Conservation (phyloP, 2,329 filamentous ascomycete genomes). For the Ophiosphaerella korrae region DNA sequence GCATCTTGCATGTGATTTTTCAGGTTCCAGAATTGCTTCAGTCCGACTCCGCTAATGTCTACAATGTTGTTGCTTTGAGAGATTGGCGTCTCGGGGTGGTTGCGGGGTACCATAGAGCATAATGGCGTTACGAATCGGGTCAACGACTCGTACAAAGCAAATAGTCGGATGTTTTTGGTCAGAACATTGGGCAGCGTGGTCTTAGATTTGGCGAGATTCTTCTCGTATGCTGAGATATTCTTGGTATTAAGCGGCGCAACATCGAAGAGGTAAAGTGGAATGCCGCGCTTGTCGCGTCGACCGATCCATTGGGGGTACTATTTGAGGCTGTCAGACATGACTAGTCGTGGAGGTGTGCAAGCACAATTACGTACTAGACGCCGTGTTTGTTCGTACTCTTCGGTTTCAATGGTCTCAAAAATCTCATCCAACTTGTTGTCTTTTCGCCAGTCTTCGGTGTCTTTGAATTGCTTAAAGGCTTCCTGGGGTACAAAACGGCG, state of each 20-base stretch:
- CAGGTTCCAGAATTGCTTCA: constrained; percentile 96
- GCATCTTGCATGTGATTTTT: constrained; percentile 94
- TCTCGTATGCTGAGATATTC: constrained; percentile 79
- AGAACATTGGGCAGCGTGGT: constrained; percentile 67
- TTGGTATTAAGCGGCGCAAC: constrained; percentile 83
- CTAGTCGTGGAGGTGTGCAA: not conserved
- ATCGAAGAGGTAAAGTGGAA: constrained; percentile 90
- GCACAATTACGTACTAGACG: constrained; percentile 64
- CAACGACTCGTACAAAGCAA: constrained; percentile 92
- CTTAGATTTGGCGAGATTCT: constrained; percentile 61
- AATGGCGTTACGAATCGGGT: constrained; percentile 85
- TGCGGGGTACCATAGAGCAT: constrained; percentile 77
- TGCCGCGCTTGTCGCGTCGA: constrained; percentile 85
- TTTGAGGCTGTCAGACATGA: constrained; percentile 25
- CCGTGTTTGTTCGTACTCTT: constrained; percentile 80
- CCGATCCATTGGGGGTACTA: constrained; percentile 96
- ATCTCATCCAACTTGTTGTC: constrained; percentile 78
- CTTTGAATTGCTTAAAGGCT: constrained; percentile 81
- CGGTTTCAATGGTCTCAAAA: constrained; percentile 84
- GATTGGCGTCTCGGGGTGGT: constrained; percentile 79
- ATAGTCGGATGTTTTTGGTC: constrained; percentile 80
- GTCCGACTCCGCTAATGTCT: constrained; percentile 82
- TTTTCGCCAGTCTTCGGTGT: constrained; percentile 85
- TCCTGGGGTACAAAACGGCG: constrained; percentile 79
- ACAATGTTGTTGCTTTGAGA: constrained; percentile 94